These are phyloP conservation scores for Diaporthe caulivora DNA, from an alignment of 2,329 filamentous ascomycete species.

Conservation along the genomic window DNA sequence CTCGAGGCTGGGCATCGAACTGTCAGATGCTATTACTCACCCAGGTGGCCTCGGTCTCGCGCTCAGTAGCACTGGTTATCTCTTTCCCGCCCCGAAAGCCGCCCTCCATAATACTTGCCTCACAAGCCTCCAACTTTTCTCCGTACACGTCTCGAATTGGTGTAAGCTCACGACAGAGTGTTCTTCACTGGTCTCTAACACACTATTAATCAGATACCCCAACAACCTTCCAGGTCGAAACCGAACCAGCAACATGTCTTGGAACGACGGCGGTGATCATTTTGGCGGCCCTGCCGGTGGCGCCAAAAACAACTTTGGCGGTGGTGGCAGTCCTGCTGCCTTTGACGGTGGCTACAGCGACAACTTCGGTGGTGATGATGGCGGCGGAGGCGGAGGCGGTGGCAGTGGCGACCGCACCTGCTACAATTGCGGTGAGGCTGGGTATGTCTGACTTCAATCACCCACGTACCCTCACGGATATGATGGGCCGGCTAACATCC, in stretches of 20 bases:
- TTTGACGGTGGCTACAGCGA: constrained; percentile 8
- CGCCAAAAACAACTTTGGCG: constrained; percentile 1
- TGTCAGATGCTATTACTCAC: background rate
- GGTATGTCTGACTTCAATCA: constrained; percentile 50
- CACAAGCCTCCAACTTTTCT: background rate
- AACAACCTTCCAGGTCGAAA: background rate
- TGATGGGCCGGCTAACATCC: background rate
- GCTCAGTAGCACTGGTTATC: background rate
- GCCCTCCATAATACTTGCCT: background rate
- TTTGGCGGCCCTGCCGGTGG: background rate
- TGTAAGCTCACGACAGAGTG: background rate
- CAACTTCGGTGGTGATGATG: constrained; percentile 23
- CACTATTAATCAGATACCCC: background rate
- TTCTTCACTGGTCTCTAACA: background rate
- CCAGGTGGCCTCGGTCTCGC: background rate
- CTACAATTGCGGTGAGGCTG: constrained; percentile 71
- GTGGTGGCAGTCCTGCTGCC: constrained; percentile 13
- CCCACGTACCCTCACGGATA: background rate
- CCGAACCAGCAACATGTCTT: constrained; percentile 29
- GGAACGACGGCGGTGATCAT: constrained; percentile 8
- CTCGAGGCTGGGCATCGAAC: background rate
- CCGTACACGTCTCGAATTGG: background rate
- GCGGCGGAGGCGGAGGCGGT: constrained; percentile 37
- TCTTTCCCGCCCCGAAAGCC: background rate
- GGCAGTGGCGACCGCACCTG: constrained; percentile 60